Conservation (phyloP, 768 basidiomycete species). For the Candolleomyces eurysporus region DNA sequence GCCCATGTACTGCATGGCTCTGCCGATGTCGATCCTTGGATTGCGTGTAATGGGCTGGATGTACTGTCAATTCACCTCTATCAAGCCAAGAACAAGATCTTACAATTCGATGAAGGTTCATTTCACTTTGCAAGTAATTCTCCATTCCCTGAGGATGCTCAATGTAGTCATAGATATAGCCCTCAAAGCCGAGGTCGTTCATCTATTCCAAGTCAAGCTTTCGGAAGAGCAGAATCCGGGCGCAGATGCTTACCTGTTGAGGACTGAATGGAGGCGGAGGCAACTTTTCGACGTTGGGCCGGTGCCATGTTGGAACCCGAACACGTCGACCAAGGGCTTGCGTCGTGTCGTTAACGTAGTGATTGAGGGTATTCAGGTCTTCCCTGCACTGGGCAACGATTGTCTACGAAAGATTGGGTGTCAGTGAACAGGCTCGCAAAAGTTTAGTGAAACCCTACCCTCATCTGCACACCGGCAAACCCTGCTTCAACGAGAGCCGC, state of each 20-base stretch:
- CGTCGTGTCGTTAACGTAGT: conserved; percentile 60
- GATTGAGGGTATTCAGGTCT: conserved; percentile 74
- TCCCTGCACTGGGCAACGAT: conserved; percentile 83
- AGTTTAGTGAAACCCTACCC: conserved; percentile 41
- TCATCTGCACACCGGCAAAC: conserved; percentile 57
- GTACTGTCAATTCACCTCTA: background rate
- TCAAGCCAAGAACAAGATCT: conserved; percentile 14
- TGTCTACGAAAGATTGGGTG: conserved; percentile 45
- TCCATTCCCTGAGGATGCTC: conserved; percentile 73
- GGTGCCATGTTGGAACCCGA: conserved; percentile 69
- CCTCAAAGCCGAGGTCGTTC: conserved; percentile 62
- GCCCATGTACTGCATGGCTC: conserved; percentile 61
- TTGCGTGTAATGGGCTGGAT: conserved; percentile 61
- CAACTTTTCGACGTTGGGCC: conserved; percentile 33
- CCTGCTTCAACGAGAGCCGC: conserved; percentile 74
- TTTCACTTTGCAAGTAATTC: conserved; percentile 63
- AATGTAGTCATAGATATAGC: conserved; percentile 80
- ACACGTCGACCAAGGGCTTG: conserved; percentile 47
- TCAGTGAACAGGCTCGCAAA: background rate
- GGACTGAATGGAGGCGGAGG: conserved; percentile 51
- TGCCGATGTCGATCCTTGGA: conserved; percentile 46
- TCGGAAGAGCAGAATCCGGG: background rate
- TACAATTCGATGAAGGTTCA: conserved; percentile 75
- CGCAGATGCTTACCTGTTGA: conserved; percentile 51
- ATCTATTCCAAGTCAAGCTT: conserved; percentile 44